Evolutionary conservation across 768 basidiomycete genomes (phyloP), one percentile per base, ranked within the genome.

Genomic region (Rhodotorula paludigena): DNA sequence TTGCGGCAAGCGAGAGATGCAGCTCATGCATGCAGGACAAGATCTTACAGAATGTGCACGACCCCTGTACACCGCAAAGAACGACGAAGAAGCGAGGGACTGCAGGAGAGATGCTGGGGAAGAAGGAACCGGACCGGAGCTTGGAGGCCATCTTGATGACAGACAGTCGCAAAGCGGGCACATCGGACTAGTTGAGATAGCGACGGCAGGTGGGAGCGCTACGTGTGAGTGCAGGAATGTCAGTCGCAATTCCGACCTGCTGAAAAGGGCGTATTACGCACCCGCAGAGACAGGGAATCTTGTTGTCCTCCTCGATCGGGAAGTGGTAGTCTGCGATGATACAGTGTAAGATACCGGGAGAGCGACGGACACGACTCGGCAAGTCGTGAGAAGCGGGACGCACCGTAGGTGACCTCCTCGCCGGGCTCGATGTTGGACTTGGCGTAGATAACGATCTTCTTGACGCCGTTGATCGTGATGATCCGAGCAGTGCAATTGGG

Each of bases 321-420:
- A 99, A 99, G 80, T 98, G 93, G 80, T 99, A 99, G 81, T 99
- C 92, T 92, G 76, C 10, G 64, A 54, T n/a, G 36, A 45, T 52
- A 5, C 2, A n/a, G n/a, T 8, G 42, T 12, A 30, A 25, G 23
- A 39, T 28, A 20, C 51, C 23, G 42, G 32, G 49, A 58, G 5
- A 7, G 14, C 18, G 21, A 23, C 51, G 49, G 52, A 21, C 25
- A 14, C 12, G n/a, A n/a, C n/a, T n/a, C n/a, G n/a, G n/a, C n/a
- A 33, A 15, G 59, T 25, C n/a, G 25, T 57, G 61, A 63, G 42
- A 48, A 28, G 18, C 20, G 32, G 18, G n/a, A 81, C 87, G 63
- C 73, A 90, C 89, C 90, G 80, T 96, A 94, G 59, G 93, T 96
- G 76, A 98, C 94, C 81, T 99, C 96, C 76, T 96, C 92, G 58